Evolutionary conservation across 139 green algal genomes (phyloP).

Genomic region (Axilococcus clingmanii): DNA sequence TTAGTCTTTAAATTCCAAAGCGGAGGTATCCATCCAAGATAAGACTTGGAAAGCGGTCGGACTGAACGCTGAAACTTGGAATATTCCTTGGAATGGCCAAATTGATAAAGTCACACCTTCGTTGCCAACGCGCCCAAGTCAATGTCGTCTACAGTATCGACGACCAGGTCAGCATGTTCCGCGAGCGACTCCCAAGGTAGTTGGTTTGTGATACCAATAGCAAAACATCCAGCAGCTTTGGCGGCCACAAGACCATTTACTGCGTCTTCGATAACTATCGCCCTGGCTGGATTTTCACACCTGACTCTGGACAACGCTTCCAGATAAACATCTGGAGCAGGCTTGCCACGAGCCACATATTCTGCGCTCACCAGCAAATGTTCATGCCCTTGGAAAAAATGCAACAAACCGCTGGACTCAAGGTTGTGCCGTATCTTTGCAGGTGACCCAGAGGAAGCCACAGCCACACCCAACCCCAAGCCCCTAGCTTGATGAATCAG

Average conservation of each 20-base stretch:
- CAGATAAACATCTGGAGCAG: constrained; percentile 67
- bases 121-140: not conserved
- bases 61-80: too few relatives aligned
- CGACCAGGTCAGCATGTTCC: constrained; percentile 46
- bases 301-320: constrained; percentile 45
- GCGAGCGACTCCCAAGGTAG: constrained; percentile 37
- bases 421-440: constrained; percentile 66
- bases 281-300: constrained; percentile 27
- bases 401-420: constrained; percentile 30
- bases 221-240: constrained; percentile 25
- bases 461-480: constrained; percentile 17
- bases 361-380: constrained; percentile 33
- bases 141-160: constrained; percentile 32
- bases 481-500: constrained; percentile 20
- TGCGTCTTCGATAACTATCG: constrained; percentile 61
- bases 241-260: constrained; percentile 59
- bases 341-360: constrained; percentile 49
- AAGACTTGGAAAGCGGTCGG: too few relatives aligned
- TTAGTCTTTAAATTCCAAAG: too few relatives aligned
- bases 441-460: constrained; percentile 44
- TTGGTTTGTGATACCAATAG: constrained; percentile 51
- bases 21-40: too few relatives aligned
- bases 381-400: constrained; percentile 12
- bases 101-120: too few relatives aligned
- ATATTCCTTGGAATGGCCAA: too few relatives aligned